These are phyloP conservation scores for Podospora appendiculata DNA, from an alignment of 495 filamentous ascomycete species.

Conservation along the genomic window DNA sequence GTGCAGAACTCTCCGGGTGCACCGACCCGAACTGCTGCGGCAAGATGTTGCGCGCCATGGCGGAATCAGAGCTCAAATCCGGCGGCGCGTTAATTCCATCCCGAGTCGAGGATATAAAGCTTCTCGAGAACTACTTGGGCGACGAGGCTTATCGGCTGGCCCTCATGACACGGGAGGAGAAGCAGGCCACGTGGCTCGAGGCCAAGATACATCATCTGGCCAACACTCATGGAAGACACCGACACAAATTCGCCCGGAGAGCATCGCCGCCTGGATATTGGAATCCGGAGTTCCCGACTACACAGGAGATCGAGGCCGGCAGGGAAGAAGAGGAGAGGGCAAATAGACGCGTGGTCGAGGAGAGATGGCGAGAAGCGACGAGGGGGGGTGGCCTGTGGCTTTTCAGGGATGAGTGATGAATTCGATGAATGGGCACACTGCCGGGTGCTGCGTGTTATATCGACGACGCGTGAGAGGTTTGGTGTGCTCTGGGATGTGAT, in stretches of 20 bases:
- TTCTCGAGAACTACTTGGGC: slow-evolving; percentile 64
- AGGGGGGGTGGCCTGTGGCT: slow-evolving; percentile 64
- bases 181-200: slow-evolving; percentile 51
- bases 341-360: slow-evolving; percentile 56
- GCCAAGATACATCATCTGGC: slow-evolving; percentile 62
- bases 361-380: slow-evolving; percentile 77
- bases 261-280: slow-evolving; percentile 80
- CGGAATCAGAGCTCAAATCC: slow-evolving; percentile 33
- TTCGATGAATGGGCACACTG: neutral
- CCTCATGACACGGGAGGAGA: slow-evolving; percentile 41
- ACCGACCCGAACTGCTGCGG: slow-evolving; percentile 72
- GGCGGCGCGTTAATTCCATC: slow-evolving; percentile 18
- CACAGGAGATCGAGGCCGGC: slow-evolving; percentile 64
- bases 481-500: neutral
- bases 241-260: slow-evolving; percentile 61
- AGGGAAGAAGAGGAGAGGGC: slow-evolving; percentile 50
- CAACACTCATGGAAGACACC: slow-evolving; percentile 66
- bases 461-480: neutral
- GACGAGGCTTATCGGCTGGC: slow-evolving; percentile 40
- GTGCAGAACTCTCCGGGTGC: slow-evolving; percentile 75
- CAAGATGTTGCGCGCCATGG: slow-evolving; percentile 58
- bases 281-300: slow-evolving; percentile 79
- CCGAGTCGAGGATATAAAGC: slow-evolving; percentile 36
- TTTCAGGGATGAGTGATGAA: slow-evolving; percentile 65
- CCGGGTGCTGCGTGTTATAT: no score